Evolutionary conservation across 1,284 basidiomycete genomes (phyloP), one percentile per base, ranked within the genome.

Genomic region (Cutaneotrichosporon dermatis): DNA sequence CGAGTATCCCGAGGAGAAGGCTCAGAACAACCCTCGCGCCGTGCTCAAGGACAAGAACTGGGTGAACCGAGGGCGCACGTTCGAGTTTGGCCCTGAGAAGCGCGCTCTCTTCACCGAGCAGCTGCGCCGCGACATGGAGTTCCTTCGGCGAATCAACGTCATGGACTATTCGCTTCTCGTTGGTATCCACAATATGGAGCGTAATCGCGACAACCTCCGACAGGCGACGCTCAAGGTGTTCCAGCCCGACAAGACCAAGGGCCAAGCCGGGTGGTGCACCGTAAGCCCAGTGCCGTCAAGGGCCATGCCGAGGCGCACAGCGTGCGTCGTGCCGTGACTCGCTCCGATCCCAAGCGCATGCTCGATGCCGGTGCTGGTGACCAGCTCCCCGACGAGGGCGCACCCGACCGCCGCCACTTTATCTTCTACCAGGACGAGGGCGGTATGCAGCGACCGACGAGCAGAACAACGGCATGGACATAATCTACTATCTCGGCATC

Each of bases 351-450:
- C 0, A 87, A 92, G 71, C 51, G 59, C 37, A 82, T 84, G 4
- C 81, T 93, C 37, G 85, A 83, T 4, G 74, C 80, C 0, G 36
- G 50, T 10, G 80, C 80, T 13, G 81, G 82, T 15, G 79, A 87
- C 51, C 83, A 86, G 65, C 80, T 94, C 11, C 90, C 90, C 0
- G 77, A 80, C 36, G 83, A 83, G 51, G 84, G 86, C 62, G 60
- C 80, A 0, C 85, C 84, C 49, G 92, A 96, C 69, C 83, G 90
- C 33, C 84, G 87, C 51, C 85, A 92, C 64, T 93, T 95, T 75
- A 76, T 96, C 41, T 99, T 98, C 79, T 98, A 97, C 74, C 91
- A 95, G 72, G 93, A 99, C 73, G 96, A 99, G 71, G 94, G 94
- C 33, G 95, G 96, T 1, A 77, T 96, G 60, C 85, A 88, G 91